Base-by-base conservation (phyloP, 768 basidiomycete species). In the Flagelloscypha sp. region DNA sequence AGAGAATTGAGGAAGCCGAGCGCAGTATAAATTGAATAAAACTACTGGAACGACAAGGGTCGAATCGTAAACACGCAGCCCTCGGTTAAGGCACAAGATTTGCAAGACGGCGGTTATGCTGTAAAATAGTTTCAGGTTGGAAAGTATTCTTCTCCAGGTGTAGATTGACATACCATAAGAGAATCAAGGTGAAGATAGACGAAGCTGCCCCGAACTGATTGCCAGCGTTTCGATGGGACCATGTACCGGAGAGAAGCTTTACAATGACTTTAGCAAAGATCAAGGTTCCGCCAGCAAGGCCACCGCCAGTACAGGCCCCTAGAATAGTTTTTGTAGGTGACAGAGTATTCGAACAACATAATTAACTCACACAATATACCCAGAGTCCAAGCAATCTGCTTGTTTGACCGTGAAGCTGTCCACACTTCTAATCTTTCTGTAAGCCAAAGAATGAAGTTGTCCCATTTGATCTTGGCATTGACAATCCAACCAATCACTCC, bases 281-380 rank as follows among this genome's bases (percentile, higher is more conserved):
- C 38, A 98, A 66, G 56, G 79, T 84, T 27, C 80, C 79, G 5
- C 93, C 94, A 5, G 89, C 88, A 24, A 98, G 63, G 23, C 88
- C 83, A 9, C 93, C 93, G 22, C 93, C 92, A 36, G 79, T 79
- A 43, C 90, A 90, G 2, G 89, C 85, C 94, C 93, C 97, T 2
- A 81, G 82, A 33, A n/a, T n/a, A n/a, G n/a, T n/a, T n/a, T n/a
- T n/a, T n/a, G n/a, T n/a, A n/a, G n/a, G n/a, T n/a, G n/a, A n/a
- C n/a, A n/a, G n/a, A n/a, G n/a, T n/a, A n/a, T n/a, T n/a, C n/a
- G n/a, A n/a, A n/a, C n/a, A n/a, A n/a, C n/a, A n/a, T n/a, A n/a
- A n/a, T n/a, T n/a, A n/a, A n/a, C n/a, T n/a, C n/a, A n/a, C n/a
- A n/a, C n/a, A n/a, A n/a, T n/a, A 98, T 88, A 10, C 92, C 93